These are phyloP conservation scores for Solanum pimpinellifolium DNA, from an alignment of 257 asterid species.

Conservation along the genomic window DNA sequence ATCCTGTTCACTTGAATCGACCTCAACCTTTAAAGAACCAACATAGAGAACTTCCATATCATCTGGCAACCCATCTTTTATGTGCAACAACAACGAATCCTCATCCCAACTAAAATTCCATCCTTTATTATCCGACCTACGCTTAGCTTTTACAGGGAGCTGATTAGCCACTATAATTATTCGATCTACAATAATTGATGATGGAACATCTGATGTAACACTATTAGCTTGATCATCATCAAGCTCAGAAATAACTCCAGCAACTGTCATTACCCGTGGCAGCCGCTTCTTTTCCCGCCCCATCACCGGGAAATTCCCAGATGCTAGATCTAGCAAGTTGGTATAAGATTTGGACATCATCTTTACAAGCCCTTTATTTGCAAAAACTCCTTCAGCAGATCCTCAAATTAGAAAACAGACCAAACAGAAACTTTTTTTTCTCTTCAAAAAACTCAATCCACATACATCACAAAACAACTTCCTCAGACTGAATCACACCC, in stretches of 20 bases:
- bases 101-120: conserved; percentile 54
- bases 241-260: conserved; percentile 44
- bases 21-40: conserved; percentile 37
- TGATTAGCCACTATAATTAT: conserved; percentile 41
- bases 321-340: conserved; percentile 36
- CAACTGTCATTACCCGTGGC: conserved; percentile 47
- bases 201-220: conserved; percentile 33
- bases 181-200: conserved; percentile 27
- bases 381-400: conserved; percentile 1
- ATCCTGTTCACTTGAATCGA: conserved; percentile 39
- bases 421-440: neutral
- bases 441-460: neutral
- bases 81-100: conserved; percentile 33
- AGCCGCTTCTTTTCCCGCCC: conserved; percentile 30
- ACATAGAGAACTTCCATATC: conserved; percentile 45
- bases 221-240: conserved; percentile 42
- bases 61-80: conserved; percentile 42
- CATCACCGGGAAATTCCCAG: conserved; percentile 44
- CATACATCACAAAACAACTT: neutral
- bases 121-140: conserved; percentile 31
- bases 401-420: neutral
- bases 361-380: conserved; percentile 12
- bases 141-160: conserved; percentile 38
- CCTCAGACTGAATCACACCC: neutral
- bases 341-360: conserved; percentile 50